These are phyloP conservation scores for Suillus placidus DNA, from an alignment of 768 basidiomycete species.

Conservation along the genomic window DNA sequence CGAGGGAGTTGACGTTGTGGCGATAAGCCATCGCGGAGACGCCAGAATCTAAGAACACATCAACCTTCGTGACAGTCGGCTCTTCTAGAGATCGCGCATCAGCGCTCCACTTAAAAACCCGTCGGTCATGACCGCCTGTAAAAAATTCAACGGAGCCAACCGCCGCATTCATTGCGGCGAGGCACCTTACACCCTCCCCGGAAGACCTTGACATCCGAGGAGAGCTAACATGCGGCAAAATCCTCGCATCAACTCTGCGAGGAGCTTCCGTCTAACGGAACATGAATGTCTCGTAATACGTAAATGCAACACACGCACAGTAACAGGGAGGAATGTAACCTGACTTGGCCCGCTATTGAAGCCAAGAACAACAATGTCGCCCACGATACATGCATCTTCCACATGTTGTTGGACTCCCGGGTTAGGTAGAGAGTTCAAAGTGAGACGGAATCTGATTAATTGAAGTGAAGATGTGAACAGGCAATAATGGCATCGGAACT, in stretches of 20 bases:
- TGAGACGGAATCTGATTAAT: constrained; percentile 36
- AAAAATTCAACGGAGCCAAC: constrained; percentile 43
- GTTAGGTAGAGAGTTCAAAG: constrained; percentile 42
- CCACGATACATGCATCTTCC: constrained; percentile 48
- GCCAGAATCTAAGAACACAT: constrained; percentile 30
- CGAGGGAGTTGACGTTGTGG: constrained; percentile 34
- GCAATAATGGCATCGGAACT: constrained; percentile 14
- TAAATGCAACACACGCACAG: constrained; percentile 33
- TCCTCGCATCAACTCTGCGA: constrained; percentile 33
- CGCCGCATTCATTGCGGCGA: constrained; percentile 40
- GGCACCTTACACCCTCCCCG: constrained; percentile 43
- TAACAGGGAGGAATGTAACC: constrained; percentile 42
- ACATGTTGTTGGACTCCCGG: constrained; percentile 42
- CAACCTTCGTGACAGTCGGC: constrained; percentile 30
- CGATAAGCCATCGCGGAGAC: constrained; percentile 45
- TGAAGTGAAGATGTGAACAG: constrained; percentile 17
- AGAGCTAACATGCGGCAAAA: constrained; percentile 35
- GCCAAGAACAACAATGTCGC: constrained; percentile 45
- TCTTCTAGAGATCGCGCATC: constrained; percentile 22
- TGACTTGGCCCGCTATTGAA: constrained; percentile 46
- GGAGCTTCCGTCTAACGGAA: constrained; percentile 34
- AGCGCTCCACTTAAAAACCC: constrained; percentile 43
- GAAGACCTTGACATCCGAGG: constrained; percentile 26
- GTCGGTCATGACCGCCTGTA: constrained; percentile 51
- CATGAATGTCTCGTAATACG: constrained; percentile 24